Base-by-base conservation (phyloP, 805 yeast species). In the Kluyveromyces aestuarii region DNA sequence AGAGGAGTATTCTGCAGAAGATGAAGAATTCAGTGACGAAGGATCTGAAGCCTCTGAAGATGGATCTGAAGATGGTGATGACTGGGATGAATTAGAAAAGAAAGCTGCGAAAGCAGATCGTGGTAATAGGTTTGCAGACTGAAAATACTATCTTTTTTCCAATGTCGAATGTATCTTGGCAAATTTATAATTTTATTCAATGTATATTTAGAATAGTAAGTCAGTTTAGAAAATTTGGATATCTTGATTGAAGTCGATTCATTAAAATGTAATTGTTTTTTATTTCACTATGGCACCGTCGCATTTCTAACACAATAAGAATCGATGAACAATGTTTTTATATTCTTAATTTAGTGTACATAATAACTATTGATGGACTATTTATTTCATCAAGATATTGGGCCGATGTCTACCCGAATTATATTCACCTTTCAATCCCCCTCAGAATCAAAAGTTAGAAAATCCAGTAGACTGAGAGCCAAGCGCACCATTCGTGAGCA, bases 401-500 rank as follows among this genome's bases (percentile, higher is more conserved):
- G 6, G 25, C 25, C 25, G 25, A 21, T 21, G 25, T 21, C 6
- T 21, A 21, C 6, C 25, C 25, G 3, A 21, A 21, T 21, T 21
- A 21, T 21, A 30, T 5, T 7, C 4, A 7, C 11, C 35, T 30
- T 30, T 30, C 25, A 43, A 43, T 33, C 39, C 39, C 45, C 45
- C 45, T 43, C 48, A 50, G 47, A 38, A 44, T 47, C 14, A 47
- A 41, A 30, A 49, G 46, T 37, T 49, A 33, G 46, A 44, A 44
- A 37, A 44, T 21, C 89, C 89, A 36, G 88, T 83, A 49, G 83
- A 74, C 66, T 82, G 87, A 67, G 74, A 76, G 38, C 85, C 85
- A 59, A 82, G 62, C n/a, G 82, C 70, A 47, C 95, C 93, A 62
- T 84, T 87, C 43, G 95, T 88, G 60, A 91, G 76, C 80, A 90